A percentile compares a stretch with the other conserved stretches of the same genome.
phyloP scores from a whole-genome alignment of 805 yeast genomes.

The Candida tallmaniae region DNA sequence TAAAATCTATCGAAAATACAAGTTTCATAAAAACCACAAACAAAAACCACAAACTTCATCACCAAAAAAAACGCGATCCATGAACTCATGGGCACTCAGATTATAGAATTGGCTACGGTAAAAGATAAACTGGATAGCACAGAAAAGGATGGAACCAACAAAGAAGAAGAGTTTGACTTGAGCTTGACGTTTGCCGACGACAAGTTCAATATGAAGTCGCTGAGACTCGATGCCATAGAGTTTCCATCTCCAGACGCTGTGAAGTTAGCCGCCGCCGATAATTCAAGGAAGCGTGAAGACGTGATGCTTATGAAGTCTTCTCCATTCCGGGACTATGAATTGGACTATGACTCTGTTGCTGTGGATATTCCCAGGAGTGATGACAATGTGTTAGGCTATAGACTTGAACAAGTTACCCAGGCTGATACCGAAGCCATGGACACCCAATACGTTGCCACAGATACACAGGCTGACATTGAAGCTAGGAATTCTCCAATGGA shows the following conservation, averaged over 20 bases:
- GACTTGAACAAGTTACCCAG: not conserved
- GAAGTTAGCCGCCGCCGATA: not conserved
- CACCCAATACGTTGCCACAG: not conserved
- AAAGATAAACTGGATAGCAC: not conserved
- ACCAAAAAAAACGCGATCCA: not conserved
- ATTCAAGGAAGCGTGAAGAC: not conserved
- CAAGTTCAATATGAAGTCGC: not conserved
- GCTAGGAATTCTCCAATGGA: too few relatives aligned
- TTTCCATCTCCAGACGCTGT: not conserved
- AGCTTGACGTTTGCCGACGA: constrained; percentile 30
- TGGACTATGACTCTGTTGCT: too few relatives aligned
- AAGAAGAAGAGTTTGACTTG: constrained; percentile 9
- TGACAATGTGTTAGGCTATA: constrained; percentile 6
- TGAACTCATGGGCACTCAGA: constrained; percentile 1
- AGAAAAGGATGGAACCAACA: not conserved
- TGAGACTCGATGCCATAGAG: not conserved
- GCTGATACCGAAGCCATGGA: not conserved
- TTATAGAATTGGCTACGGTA: not conserved
- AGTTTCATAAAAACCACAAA: too few relatives aligned
- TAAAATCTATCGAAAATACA: too few relatives aligned
- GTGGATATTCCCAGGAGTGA: not conserved
- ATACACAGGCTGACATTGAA: too few relatives aligned
- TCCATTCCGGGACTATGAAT: too few relatives aligned
- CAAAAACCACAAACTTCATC: too few relatives aligned
- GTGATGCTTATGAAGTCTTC: not conserved